Percentiles rank a stretch among this genome's conserved stretches.
Evolutionary conservation across 1,284 basidiomycete genomes (phyloP).

Genomic region (Chalciporus piperatoides): DNA sequence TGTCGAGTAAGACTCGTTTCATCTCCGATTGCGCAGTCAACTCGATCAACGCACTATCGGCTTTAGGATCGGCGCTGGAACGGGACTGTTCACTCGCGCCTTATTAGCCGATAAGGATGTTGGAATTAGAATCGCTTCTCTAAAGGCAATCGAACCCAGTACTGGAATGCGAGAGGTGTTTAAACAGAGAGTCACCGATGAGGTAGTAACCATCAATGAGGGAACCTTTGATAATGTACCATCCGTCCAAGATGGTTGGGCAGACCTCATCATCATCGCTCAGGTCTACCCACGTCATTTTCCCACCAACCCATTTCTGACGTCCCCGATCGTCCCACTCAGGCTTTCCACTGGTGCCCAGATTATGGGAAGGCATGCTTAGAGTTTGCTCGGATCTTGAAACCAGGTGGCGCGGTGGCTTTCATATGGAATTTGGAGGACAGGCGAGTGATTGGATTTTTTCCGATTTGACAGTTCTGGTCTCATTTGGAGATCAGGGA

Average conservation of each 20-base stretch:
- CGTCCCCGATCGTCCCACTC: neutral
- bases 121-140: slow-evolving; percentile 43
- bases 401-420: slow-evolving; percentile 59
- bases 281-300: slow-evolving; percentile 44
- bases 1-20: slow-evolving; percentile 55
- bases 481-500: slow-evolving; percentile 39
- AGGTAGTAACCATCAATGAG: slow-evolving; percentile 47
- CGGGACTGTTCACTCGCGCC: slow-evolving; percentile 77
- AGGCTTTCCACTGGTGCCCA: slow-evolving; percentile 84
- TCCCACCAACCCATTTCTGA: neutral
- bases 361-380: slow-evolving; percentile 59
- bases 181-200: slow-evolving; percentile 46
- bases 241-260: slow-evolving; percentile 58
- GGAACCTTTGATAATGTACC: slow-evolving; percentile 63
- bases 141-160: slow-evolving; percentile 71
- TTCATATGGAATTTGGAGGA: slow-evolving; percentile 82
- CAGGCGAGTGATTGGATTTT: slow-evolving; percentile 39
- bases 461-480: no score
- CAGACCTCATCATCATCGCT: slow-evolving; percentile 69
- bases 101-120: slow-evolving; percentile 61
- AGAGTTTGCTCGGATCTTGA: slow-evolving; percentile 71
- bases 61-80: slow-evolving; percentile 64
- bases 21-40: neutral
- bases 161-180: slow-evolving; percentile 68
- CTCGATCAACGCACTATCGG: neutral